These are phyloP conservation scores for Sclerotiophoma versabilis DNA, from an alignment of 2,329 filamentous ascomycete genomes.

Conservation along the genomic window DNA sequence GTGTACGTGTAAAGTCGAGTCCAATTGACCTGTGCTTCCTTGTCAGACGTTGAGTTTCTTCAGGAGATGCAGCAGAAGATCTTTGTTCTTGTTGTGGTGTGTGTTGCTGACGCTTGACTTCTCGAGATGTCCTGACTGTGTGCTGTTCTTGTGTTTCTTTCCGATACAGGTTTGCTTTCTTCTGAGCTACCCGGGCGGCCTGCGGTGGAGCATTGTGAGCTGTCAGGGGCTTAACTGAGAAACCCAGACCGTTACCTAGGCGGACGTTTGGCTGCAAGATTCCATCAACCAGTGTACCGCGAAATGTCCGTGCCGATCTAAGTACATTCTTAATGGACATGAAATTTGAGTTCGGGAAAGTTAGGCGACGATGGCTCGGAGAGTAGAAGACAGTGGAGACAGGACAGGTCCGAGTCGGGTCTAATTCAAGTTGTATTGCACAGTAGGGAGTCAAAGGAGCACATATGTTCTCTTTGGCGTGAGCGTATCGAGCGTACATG, in stretches of 20 bases:
- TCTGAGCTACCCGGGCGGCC: no score
- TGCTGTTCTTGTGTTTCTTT: no score
- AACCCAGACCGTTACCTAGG: not conserved
- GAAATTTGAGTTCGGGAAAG: not conserved
- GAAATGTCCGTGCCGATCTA: slow-evolving; percentile 16
- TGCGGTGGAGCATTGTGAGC: no score
- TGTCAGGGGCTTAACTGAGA: not conserved
- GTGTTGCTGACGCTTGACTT: no score
- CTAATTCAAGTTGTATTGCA: not conserved
- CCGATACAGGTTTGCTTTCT: no score
- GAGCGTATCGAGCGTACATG: not conserved
- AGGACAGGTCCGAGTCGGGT: not conserved
- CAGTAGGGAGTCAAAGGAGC: not conserved
- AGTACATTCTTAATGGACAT: not conserved
- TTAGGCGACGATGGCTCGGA: not conserved
- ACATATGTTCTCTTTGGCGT: not conserved
- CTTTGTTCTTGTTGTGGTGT: no score
- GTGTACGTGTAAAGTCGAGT: no score
- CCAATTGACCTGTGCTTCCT: no score
- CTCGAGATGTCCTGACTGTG: no score
- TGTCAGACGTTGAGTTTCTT: no score
- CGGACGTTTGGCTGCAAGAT: slow-evolving; percentile 31
- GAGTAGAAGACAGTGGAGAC: not conserved
- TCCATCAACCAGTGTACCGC: slow-evolving; percentile 29
- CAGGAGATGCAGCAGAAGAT: no score